Percentiles rank a stretch among this genome's conserved stretches.
Conservation (phyloP, 129 eudicot species). For the Chrysanthemum lavandulifolium region DNA sequence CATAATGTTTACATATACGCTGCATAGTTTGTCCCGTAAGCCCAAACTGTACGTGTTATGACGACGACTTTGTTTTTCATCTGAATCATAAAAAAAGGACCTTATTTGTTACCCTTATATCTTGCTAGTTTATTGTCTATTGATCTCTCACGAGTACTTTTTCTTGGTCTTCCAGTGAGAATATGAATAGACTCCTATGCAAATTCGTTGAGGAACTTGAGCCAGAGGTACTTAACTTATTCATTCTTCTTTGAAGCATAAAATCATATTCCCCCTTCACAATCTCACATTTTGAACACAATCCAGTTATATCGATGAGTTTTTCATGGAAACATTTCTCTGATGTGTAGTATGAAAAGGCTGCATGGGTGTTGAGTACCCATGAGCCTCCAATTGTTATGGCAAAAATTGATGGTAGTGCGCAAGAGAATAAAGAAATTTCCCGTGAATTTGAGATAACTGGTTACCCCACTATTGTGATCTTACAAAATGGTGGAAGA, state of each 20-base stretch:
- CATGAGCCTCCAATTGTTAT: constrained; percentile 59
- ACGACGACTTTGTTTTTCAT: too few species aligned
- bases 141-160: background rate
- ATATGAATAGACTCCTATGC: background rate
- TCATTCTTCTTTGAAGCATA: background rate
- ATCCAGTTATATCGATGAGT: background rate
- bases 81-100: too few species aligned
- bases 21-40: too few species aligned
- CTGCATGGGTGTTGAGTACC: constrained; percentile 54
- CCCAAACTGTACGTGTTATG: too few species aligned
- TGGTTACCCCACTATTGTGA: constrained; percentile 68
- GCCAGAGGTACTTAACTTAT: constrained; percentile 52
- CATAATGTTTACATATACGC: background rate
- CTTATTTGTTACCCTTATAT: background rate
- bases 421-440: constrained; percentile 42
- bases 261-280: background rate
- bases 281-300: background rate
- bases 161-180: background rate
- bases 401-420: constrained; percentile 64
- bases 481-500: constrained; percentile 55
- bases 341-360: constrained; percentile 54
- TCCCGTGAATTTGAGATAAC: constrained; percentile 34
- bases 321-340: background rate
- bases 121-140: background rate
- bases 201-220: constrained; percentile 46